These are phyloP conservation scores for Entonaema liquescens DNA, from an alignment of 495 filamentous ascomycete genomes.

Conservation along the genomic window DNA sequence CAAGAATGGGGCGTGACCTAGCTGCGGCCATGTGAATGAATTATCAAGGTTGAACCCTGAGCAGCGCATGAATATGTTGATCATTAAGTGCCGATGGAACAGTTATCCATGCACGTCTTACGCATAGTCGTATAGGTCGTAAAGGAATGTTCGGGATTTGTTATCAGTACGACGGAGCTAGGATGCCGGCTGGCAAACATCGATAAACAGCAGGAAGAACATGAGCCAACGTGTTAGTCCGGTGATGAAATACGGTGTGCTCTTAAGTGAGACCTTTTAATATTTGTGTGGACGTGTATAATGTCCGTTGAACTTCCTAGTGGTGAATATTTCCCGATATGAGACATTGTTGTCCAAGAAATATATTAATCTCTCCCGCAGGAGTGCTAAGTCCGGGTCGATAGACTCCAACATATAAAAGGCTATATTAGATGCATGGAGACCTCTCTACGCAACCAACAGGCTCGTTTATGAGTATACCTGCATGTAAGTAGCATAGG, in stretches of 20 bases:
- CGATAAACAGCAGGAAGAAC: constrained; percentile 11
- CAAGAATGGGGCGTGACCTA: constrained; percentile 31
- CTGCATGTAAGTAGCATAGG: not conserved
- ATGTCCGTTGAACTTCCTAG: constrained; percentile 28
- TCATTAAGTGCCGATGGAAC: constrained; percentile 31
- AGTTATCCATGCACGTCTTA: constrained; percentile 34
- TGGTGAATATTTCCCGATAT: constrained; percentile 34
- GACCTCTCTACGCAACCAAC: not conserved
- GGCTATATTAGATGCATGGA: not conserved
- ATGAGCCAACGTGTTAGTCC: not conserved
- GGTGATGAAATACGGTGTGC: constrained; percentile 3
- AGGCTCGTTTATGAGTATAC: not conserved
- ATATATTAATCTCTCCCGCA: not conserved
- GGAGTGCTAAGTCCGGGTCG: not conserved
- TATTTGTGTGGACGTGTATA: constrained; percentile 16
- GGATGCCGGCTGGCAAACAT: not conserved
- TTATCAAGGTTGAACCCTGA: constrained; percentile 26
- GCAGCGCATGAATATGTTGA: constrained; percentile 26
- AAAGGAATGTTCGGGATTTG: constrained; percentile 26
- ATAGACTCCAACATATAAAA: not conserved
- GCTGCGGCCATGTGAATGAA: constrained; percentile 17
- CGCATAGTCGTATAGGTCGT: constrained; percentile 11
- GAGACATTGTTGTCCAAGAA: constrained; percentile 1
- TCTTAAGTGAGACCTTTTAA: not conserved
- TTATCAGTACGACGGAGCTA: constrained; percentile 19